Base-by-base conservation (phyloP, 805 yeast species). In the Candida loeiensis region DNA sequence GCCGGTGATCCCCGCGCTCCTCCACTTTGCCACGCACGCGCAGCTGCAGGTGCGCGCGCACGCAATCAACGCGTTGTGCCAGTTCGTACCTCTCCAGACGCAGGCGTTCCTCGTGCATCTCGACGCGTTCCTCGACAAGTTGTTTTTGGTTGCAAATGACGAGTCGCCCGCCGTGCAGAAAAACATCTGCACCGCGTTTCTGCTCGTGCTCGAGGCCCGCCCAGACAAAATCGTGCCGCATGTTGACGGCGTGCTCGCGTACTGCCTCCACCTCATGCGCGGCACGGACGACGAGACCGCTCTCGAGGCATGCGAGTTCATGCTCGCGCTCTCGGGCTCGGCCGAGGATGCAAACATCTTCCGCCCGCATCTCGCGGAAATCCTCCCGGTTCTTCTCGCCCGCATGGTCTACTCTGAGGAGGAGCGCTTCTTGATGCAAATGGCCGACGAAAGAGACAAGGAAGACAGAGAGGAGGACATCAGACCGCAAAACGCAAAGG, bases 221-320 rank as follows among this genome's bases (percentile, higher is more conserved):
- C 91, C 96, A 1, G 95, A 86, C 49, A 85, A 82, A 58, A 66
- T 93, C 24, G 61, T 74, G 36, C 88, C 90, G 6, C 95, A 91
- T 58, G 59, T 91, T 41, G 79, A 74, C 40, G 97, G 97, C n/a
- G 88, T 93, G 12, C 76, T 91, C 29, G 77, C 80, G 47, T 93
- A 85, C 65, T 80, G 90, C 53, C 62, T 88, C 37, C 96, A 89
- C 63, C 76, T 89, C 44, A 79, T 91, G 65, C 74, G 74, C 41
- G 47, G 43, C 18, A 32, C 49, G 12, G 81, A 82, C 46, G 90
- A 85, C 49, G 81, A 74, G 40, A 95, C 88, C 22, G 83, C 95
- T 0, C 68, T 90, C 41, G 96, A 90, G 58, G 97, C 95, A 2
- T 88, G 96, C 59, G 98, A 93, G 63, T 89, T 93, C 51, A 65